Evolutionary conservation across 108 stramenopile genomes (phyloP), one percentile per base, ranked within the genome.

Genomic region (Asterionellopsis glacialis): DNA sequence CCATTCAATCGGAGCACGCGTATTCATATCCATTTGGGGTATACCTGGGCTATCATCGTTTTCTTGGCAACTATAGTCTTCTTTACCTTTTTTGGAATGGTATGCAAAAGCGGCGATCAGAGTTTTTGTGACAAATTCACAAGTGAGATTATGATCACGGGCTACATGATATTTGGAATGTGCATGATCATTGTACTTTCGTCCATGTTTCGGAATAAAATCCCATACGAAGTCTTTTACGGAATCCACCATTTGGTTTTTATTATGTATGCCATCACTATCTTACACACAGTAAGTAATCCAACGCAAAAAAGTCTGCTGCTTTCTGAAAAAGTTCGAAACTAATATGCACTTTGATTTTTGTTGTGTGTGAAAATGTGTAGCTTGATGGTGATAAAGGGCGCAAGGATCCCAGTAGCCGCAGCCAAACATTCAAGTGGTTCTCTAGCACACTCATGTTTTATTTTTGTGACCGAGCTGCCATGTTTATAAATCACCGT

Each of bases 341-440:
- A n/a, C n/a, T n/a, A n/a, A n/a, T n/a, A n/a, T n/a, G n/a, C n/a
- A n/a, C n/a, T n/a, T n/a, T n/a, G n/a, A n/a, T n/a, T n/a, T n/a
- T n/a, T n/a, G n/a, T n/a, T n/a, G n/a, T n/a, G n/a, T n/a, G n/a
- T n/a, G n/a, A n/a, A n/a, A n/a, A n/a, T n/a, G n/a, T n/a, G n/a
- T n/a, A 33, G 33, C 7, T 33, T 2, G 33, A 33, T 41, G 77
- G 75, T 50, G 27, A 61, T 28, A 67, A 59, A 38, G 60, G 71
- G 28, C 52, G 77, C 40, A 54, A 38, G 15, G 67, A 54, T 14
- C 51, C 41, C 11, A 58, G 38, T 9, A 27, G 68, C 39, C 43
- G 77, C 18, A 72, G 70, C 28, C 77, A 79, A 43, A 75, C 74
- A 3, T 79, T 79, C 61, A 67, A 64, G 38, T 79, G 77, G 77